A percentile compares a stretch with the other conserved stretches of the same genome.
These are phyloP conservation scores for Penicillium steckii DNA, from an alignment of 495 filamentous ascomycete species.

Conservation along the genomic window DNA sequence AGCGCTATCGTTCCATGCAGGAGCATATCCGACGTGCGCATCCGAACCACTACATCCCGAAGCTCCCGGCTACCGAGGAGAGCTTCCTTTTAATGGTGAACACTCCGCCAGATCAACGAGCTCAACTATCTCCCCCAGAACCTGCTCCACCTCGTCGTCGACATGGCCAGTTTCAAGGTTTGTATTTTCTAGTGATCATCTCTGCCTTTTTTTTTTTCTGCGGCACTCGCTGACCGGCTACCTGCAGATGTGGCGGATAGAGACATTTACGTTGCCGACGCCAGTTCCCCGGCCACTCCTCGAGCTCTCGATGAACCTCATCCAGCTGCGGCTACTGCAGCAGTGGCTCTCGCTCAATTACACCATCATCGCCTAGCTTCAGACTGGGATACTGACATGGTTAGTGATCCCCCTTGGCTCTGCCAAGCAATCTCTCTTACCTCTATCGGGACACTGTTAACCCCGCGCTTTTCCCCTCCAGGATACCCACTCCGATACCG, in stretches of 20 bases:
- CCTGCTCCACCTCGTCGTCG: conserved; percentile 37
- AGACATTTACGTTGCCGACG: conserved; percentile 60
- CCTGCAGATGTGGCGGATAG: conserved; percentile 43
- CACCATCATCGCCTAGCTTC: conserved; percentile 77
- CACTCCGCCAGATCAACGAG: conserved; percentile 77
- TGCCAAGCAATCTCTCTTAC: too few species aligned
- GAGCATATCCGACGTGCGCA: conserved; percentile 98
- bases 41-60: conserved; percentile 96
- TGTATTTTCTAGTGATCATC: neutral
- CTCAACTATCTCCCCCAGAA: conserved; percentile 56
- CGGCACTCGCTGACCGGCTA: conserved; percentile 28
- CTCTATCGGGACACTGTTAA: neutral
- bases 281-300: conserved; percentile 69
- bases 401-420: conserved; percentile 52
- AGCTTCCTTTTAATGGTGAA: conserved; percentile 96
- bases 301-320: conserved; percentile 71
- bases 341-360: conserved; percentile 83
- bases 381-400: conserved; percentile 83
- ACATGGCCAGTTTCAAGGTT: conserved; percentile 29
- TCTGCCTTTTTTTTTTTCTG: neutral
- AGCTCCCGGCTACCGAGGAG: conserved; percentile 97
- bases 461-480: conserved; percentile 27
- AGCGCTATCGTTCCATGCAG: conserved; percentile 98
- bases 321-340: conserved; percentile 71
- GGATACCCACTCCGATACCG: conserved; percentile 73